Conservation (phyloP, 352 stramenopile species). For the Globisporangium nagaii region DNA sequence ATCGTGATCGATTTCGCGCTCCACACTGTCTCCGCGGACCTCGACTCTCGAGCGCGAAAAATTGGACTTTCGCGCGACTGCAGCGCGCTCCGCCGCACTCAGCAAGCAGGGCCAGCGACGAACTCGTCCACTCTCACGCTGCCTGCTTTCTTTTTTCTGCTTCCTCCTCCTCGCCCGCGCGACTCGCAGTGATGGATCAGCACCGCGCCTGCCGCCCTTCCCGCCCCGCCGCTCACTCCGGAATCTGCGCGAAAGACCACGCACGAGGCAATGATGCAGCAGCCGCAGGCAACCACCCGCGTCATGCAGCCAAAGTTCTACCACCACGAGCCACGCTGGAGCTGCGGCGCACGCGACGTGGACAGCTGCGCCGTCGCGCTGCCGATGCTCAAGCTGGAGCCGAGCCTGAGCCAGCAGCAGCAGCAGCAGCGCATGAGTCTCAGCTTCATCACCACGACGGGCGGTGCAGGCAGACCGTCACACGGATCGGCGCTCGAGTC, state of each 20-base stretch:
- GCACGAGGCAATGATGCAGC: neutral
- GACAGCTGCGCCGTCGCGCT: neutral
- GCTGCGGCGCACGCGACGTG: neutral
- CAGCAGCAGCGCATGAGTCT: constrained; percentile 42
- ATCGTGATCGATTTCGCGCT: too few relatives aligned
- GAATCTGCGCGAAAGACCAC: constrained; percentile 1
- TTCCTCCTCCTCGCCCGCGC: too few relatives aligned
- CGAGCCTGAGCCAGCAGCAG: constrained; percentile 8
- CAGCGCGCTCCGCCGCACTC: too few relatives aligned
- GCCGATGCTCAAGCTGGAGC: constrained; percentile 1
- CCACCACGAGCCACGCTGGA: neutral
- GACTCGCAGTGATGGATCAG: neutral
- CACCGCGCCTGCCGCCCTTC: neutral
- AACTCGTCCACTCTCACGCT: too few relatives aligned
- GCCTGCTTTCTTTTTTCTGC: too few relatives aligned
- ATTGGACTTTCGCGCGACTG: too few relatives aligned
- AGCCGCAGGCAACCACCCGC: neutral
- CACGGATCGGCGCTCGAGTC: too few relatives aligned
- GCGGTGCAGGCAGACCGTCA: neutral
- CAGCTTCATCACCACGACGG: constrained; percentile 52
- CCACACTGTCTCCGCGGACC: too few relatives aligned
- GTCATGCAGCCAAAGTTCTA: neutral
- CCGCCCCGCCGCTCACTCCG: neutral
- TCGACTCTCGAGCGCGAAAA: too few relatives aligned
- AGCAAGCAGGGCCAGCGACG: too few relatives aligned